A percentile compares a stretch with the other conserved stretches of the same genome.
phyloP scores from a whole-genome alignment of 352 stramenopile genomes.

The Phytophthora hibernalis region DNA sequence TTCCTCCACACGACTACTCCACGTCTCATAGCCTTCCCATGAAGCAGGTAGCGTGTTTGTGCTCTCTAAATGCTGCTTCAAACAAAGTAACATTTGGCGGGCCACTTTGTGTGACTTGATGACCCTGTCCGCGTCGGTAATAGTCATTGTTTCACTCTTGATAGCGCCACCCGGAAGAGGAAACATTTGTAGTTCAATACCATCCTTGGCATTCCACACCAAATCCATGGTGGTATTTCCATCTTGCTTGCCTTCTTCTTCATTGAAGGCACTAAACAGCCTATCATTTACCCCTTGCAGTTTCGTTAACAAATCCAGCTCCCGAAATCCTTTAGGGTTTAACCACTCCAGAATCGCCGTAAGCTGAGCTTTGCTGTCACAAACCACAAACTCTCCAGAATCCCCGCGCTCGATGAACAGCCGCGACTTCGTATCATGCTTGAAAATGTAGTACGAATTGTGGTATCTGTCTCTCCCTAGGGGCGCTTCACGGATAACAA shows the following conservation, averaged over 20 bases:
- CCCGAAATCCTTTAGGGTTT: slow-evolving; percentile 77
- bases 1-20: slow-evolving; percentile 49
- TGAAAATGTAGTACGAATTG: slow-evolving; percentile 85
- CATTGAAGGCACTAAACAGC: slow-evolving; percentile 35
- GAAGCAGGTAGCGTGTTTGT: slow-evolving; percentile 58
- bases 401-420: slow-evolving; percentile 78
- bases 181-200: slow-evolving; percentile 70
- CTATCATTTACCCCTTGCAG: slow-evolving; percentile 56
- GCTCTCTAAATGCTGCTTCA: slow-evolving; percentile 62
- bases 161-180: slow-evolving; percentile 63
- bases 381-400: slow-evolving; percentile 66
- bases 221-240: slow-evolving; percentile 18
- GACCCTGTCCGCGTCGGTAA: slow-evolving; percentile 49
- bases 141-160: slow-evolving; percentile 54
- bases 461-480: slow-evolving; percentile 79
- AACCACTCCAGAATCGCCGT: slow-evolving; percentile 66
- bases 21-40: slow-evolving; percentile 55
- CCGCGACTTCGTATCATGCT: slow-evolving; percentile 61
- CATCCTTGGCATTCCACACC: slow-evolving; percentile 39
- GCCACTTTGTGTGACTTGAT: slow-evolving; percentile 56
- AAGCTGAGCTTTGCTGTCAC: slow-evolving; percentile 51
- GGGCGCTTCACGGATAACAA: slow-evolving; percentile 74
- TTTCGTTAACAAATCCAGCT: slow-evolving; percentile 68
- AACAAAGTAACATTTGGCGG: slow-evolving; percentile 68
- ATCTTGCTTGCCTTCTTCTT: slow-evolving; percentile 32